Evolutionary conservation across 2,329 filamentous ascomycete species (phyloP).

Genomic region (Exophiala spinifera): DNA sequence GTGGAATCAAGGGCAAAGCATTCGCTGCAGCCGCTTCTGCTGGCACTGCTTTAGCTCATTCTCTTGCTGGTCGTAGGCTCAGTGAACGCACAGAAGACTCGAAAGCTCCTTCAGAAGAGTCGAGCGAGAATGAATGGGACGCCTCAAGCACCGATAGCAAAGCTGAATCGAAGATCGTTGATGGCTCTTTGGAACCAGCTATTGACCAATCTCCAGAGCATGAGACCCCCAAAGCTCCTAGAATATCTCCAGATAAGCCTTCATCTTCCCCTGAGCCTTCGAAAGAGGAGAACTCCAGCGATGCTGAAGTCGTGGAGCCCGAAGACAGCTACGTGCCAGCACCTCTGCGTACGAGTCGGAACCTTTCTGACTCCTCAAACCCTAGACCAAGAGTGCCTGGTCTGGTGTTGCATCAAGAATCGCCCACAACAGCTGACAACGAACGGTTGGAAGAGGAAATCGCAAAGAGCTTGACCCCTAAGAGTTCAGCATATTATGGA

Average conservation of each 20-base stretch:
- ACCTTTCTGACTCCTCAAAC: slow-evolving; percentile 8
- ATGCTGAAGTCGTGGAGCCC: background rate
- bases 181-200: no score
- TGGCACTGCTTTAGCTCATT: slow-evolving; percentile 48
- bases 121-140: slow-evolving; percentile 35
- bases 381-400: slow-evolving; percentile 36
- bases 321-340: slow-evolving; percentile 27
- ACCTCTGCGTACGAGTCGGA: slow-evolving; percentile 24
- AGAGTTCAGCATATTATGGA: slow-evolving; percentile 18
- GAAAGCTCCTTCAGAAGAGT: slow-evolving; percentile 17
- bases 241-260: background rate
- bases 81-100: slow-evolving; percentile 31
- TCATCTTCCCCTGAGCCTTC: no score
- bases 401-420: slow-evolving; percentile 35
- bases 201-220: no score
- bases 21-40: slow-evolving; percentile 46
- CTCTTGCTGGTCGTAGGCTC: slow-evolving; percentile 38
- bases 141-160: slow-evolving; percentile 38
- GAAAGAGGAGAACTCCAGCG: slow-evolving; percentile 9
- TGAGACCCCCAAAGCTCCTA: no score
- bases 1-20: slow-evolving; percentile 26
- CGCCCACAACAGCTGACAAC: slow-evolving; percentile 41
- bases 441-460: slow-evolving; percentile 47
- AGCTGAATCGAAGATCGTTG: slow-evolving; percentile 32
- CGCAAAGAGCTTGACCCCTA: slow-evolving; percentile 46